phyloP scores from a whole-genome alignment of 2,329 filamentous ascomycete genomes.

The Botrytis tulipae region DNA sequence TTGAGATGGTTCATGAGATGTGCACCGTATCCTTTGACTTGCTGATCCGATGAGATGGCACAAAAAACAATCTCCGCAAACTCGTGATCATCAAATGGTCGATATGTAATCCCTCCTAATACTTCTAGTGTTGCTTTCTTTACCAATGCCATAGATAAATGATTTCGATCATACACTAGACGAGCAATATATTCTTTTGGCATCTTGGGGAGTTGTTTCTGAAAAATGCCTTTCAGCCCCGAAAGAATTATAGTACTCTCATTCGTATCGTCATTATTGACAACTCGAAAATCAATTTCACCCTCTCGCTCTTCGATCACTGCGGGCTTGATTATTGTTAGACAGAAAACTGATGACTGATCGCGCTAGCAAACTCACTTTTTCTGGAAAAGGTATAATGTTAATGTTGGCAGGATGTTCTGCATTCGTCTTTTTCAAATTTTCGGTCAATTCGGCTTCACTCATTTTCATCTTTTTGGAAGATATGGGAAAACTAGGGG shows the following conservation, averaged over 20 bases:
- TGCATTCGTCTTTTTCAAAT: constrained; percentile 48
- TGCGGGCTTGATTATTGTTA: constrained; percentile 58
- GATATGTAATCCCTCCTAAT: constrained; percentile 95
- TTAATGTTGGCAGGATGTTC: constrained; percentile 54
- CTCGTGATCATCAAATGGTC: constrained; percentile 84
- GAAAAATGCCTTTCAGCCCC: constrained; percentile 95
- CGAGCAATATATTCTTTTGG: constrained; percentile 98
- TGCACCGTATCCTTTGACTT: constrained; percentile 97
- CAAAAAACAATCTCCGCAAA: constrained; percentile 99
- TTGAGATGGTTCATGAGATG: constrained; percentile 98
- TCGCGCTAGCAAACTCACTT: constrained; percentile 50
- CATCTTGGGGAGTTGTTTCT: constrained; percentile 98
- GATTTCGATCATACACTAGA: constrained; percentile 94
- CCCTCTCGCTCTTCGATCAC: constrained; percentile 91
- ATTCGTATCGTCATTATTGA: constrained; percentile 89
- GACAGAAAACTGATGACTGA: not conserved
- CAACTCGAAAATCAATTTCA: constrained; percentile 94
- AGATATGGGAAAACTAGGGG: constrained; percentile 57
- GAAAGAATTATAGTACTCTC: constrained; percentile 94
- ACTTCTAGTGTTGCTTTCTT: constrained; percentile 87
- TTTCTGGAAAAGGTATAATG: constrained; percentile 84
- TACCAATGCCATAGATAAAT: constrained; percentile 94
- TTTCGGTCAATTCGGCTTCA: constrained; percentile 45
- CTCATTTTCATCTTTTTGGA: constrained; percentile 62
- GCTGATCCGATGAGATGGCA: constrained; percentile 94